These are phyloP conservation scores for Cladosporium phlei DNA, from an alignment of 2,329 filamentous ascomycete species.

Conservation along the genomic window DNA sequence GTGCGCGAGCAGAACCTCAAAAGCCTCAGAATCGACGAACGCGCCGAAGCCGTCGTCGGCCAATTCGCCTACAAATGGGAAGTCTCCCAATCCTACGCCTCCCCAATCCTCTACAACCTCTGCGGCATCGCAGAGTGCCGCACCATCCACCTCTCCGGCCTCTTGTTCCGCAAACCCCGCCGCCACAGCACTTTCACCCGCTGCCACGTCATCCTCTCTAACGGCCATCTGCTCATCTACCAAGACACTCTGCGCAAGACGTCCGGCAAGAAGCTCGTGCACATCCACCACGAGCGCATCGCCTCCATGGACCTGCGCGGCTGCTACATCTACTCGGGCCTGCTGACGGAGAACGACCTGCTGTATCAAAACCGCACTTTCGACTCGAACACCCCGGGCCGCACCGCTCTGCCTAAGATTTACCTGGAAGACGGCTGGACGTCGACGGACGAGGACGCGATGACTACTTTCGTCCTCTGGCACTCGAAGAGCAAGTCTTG, in stretches of 20 bases:
- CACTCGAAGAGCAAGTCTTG: conserved; percentile 54
- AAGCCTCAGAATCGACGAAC: conserved; percentile 59
- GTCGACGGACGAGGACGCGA: conserved; percentile 59
- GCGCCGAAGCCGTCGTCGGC: conserved; percentile 60
- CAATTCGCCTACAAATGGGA: conserved; percentile 66
- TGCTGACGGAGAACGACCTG: conserved; percentile 58
- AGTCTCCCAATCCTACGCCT: conserved; percentile 59
- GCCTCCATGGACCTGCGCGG: conserved; percentile 55
- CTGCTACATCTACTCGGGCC: conserved; percentile 62
- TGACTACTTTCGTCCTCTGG: conserved; percentile 65
- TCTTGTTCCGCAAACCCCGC: conserved; percentile 60
- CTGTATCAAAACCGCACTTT: conserved; percentile 62
- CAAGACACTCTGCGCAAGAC: conserved; percentile 53
- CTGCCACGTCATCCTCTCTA: conserved; percentile 56
- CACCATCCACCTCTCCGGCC: conserved; percentile 57
- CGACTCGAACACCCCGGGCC: conserved; percentile 57
- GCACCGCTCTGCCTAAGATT: conserved; percentile 54
- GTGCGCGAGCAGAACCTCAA: conserved; percentile 56
- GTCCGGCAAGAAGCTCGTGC: conserved; percentile 52
- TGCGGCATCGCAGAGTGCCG: conserved; percentile 61
- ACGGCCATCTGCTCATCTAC: conserved; percentile 59
- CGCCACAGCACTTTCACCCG: conserved; percentile 58
- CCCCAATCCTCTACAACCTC: conserved; percentile 61
- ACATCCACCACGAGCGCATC: conserved; percentile 60
- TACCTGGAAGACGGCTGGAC: conserved; percentile 60